Base-by-base conservation (phyloP, 2,329 filamentous ascomycete genomes). In the Epichloe bromicola region DNA sequence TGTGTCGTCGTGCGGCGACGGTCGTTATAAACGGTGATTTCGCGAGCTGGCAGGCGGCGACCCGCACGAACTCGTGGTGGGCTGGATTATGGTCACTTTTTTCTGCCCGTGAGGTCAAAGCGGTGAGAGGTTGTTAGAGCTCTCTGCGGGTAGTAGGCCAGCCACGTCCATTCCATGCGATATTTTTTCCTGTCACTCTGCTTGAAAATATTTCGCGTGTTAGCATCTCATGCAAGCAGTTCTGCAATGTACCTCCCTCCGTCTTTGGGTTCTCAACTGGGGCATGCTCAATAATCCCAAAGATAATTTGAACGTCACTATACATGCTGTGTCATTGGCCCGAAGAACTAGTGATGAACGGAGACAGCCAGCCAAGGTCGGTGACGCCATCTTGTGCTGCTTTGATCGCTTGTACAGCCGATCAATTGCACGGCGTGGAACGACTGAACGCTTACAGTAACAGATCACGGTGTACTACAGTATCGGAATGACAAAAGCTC, bases 231-330 rank as follows among this genome's bases (percentile, higher is more conserved):
- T 23, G 6, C 1, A 26, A 7, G 26, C 7, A 26, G 26, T 26
- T 8, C 26, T 8, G 3, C 26, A 26, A 26, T 1, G 7, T 2
- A 26, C 1, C 26, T 26, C 26, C 26, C 0, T 30, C 26, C 8
- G 26, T 30, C 26, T 30, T 30, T 30, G 26, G 1, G 8, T 30
- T 30, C 2, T 30, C 26, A 30, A 4, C 54, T 54, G 4, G 57
- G 33, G 0, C 65, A 64, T 44, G 50, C 46, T 58, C 58, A 12
- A 70, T 50, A 0, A 58, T 62, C 14, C 72, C 73, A 55, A 74
- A 74, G 4, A 58, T 51, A 33, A 74, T 54, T 1, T 75, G 72
- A 12, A 71, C 60, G 51, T 68, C 63, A 3, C 62, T 57, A 55
- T 69, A 74, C 14, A 65, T 55, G 53, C 65, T 67, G 30, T 64